Evolutionary conservation across 257 asterid species (phyloP), one percentile per base, ranked within the genome.

Genomic region (Echium plantagineum): DNA sequence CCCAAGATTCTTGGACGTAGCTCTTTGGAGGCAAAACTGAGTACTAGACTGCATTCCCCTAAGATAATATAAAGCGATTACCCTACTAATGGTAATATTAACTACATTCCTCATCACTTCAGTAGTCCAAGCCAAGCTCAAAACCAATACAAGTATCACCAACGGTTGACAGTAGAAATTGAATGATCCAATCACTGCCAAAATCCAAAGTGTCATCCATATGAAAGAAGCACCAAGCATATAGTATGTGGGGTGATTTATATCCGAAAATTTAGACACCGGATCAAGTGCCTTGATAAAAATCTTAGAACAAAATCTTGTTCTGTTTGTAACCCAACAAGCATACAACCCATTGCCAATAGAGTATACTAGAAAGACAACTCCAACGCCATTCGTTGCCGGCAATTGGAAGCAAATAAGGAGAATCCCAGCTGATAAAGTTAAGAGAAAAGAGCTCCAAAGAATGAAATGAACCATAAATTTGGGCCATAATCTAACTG

Each of bases 81-180:
- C 95, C 60, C 97, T 72, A 67, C 98, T 82, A 10, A 93, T 89
- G 0, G 97, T 81, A 20, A 93, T 57, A 74, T 84, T 93, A 62
- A 95, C 94, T 55, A 93, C 97, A 68, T 88, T 93, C 81, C 98
- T 82, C 98, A 93, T 89, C 22, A 93, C 98, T 66, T 93, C 98
- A n/a, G 95, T 75, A 21, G 79, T 74, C 98, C 98, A 93, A 69
- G 76, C 77, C 63, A 93, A 72, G 75, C 96, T 93, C 74, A 88
- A 24, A 9, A 81, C 72, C 77, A 93, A 56, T 4, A 26, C 84
- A 2, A 84, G 57, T 54, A 93, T 89, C 30, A 84, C 54, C 84
- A 89, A 46, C 0, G 97, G 86, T 12, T 93, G 85, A 20, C 71
- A 69, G 21, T 74, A 79, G 72, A 91, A 93, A 65, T 84, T 88